Conservation (phyloP, 1,139 yeast genomes). For the Taphrina betulina region DNA sequence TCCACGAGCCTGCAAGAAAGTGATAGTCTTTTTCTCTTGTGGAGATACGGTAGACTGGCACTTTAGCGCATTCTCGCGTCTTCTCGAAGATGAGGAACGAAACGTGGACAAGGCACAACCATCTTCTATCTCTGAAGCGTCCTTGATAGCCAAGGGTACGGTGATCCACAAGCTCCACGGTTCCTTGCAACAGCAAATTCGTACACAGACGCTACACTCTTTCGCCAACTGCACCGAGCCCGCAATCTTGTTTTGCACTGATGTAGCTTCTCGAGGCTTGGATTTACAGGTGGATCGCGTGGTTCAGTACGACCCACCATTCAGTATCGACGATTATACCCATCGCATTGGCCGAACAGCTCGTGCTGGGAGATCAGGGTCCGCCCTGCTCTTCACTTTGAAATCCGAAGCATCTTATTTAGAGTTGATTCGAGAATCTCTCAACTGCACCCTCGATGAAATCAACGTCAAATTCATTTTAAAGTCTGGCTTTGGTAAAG, state of each 20-base stretch:
- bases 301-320: conserved; percentile 85
- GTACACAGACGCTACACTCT: conserved; percentile 71
- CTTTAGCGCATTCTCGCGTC: conserved; percentile 62
- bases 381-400: conserved; percentile 70
- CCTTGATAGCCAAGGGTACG: conserved; percentile 52
- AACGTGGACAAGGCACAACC: conserved; percentile 42
- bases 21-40: conserved; percentile 87
- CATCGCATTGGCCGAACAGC: conserved; percentile 98
- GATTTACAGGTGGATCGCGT: conserved; percentile 77
- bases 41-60: conserved; percentile 95
- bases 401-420: conserved; percentile 92
- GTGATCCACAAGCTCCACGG: conserved; percentile 84
- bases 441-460: conserved; percentile 7
- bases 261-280: conserved; percentile 90
- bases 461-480: conserved; percentile 45
- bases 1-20: conserved; percentile 48
- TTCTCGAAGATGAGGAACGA: conserved; percentile 42
- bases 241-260: conserved; percentile 79
- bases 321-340: conserved; percentile 84
- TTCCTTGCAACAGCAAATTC: conserved; percentile 74
- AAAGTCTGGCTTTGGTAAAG: conserved; percentile 53
- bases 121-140: conserved; percentile 40
- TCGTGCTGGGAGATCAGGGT: conserved; percentile 77
- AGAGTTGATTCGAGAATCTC: conserved; percentile 26
- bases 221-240: conserved; percentile 52